Evolutionary conservation across 2,329 filamentous ascomycete genomes (phyloP), one percentile per base, ranked within the genome.

Genomic region (Colletotrichum liaoningense): DNA sequence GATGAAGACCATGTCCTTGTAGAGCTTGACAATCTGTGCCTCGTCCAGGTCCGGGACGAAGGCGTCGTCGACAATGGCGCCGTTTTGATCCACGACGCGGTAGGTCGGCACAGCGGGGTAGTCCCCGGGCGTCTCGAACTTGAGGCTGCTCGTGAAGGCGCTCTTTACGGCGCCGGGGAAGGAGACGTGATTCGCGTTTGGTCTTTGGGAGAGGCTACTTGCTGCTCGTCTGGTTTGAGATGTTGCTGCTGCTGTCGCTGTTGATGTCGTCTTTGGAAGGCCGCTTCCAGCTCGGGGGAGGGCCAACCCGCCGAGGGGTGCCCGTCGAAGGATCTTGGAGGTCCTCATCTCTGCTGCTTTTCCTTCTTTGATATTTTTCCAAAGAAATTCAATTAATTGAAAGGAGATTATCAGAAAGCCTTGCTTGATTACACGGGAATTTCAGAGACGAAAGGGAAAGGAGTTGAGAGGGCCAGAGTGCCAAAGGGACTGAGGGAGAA

Each of bases 161-260:
- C 95, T 98, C 82, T 98, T 96, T 64, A 98, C 88, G 1, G 97
- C 97, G n/a, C 97, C 97, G 0, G 97, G 97, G 77, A 99, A 99
- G n/a, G 88, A 89, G 24, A 91, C 88, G 76, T 86, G 86, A 63
- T 86, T 84, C 1, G 89, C 86, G 71, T 90, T 86, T 11, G 87
- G 89, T 14, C 86, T 85, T 77, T 91, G 89, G 5, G 89, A 90
- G 70, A 91, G 82, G 74, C 85, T 86, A 79, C 88, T 86, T 46
- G 84, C 85, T 52, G 78, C 77, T 75, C 87, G 84, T 65, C 79
- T 68, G 22, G 77, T 67, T 56, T 77, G 73, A 59, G 75, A 72
- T 69, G 73, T 74, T 60, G 74, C 35, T 69, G 76, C 28, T 35
- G 63, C 77, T 71, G 60, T 75, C 69, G 74, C 74, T 64, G 75